Base-by-base conservation (phyloP, 1,284 basidiomycete species). In the Cryptococcus amylolentus region DNA sequence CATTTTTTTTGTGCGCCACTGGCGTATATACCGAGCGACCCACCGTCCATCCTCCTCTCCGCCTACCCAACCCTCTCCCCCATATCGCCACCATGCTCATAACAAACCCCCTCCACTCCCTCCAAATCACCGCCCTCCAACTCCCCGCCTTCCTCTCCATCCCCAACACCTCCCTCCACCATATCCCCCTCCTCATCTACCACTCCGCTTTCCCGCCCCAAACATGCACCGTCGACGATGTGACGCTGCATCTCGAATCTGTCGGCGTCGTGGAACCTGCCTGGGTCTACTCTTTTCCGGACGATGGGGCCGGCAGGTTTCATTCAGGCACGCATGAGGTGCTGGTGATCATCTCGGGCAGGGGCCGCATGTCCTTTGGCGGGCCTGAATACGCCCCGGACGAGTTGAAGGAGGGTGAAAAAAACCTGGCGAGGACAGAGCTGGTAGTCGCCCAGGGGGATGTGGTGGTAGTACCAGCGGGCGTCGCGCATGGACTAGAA, bases 291-390 rank as follows among this genome's bases (percentile, higher is more conserved):
- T 80, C 79, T 67, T 59, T 54, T 23, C 80, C 68, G 59, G 56
- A 26, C 69, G 70, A n/a, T 75, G 31, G 31, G 31, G n/a, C n/a
- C n/a, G 31, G 31, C 7, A 35, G 31, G 31, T 67, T 70, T 13
- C 78, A 81, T 59, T 78, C 76, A 26, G 80, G 75, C 43, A 76
- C 76, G 39, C 75, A 80, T 68, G 79, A 80, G 58, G 69, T 80
- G 35, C 65, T 80, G 46, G 72, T 73, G 43, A 65, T 79, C 44
- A 60, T 62, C 18, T 52, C 58, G 5, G 79, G 78, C 0, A 55
- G 70, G 12, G 80, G 77, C 5, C 64, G 54, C 20, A 51, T 80
- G 14, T 77, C 76, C 47, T 80, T 81, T 52, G 79, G 79, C 6
- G 79, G 79, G 10, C 39, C 48, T 20, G 20, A 10, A 5, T 35